Base-by-base conservation (phyloP, 768 basidiomycete genomes). In the Boletus vinaceobasis region DNA sequence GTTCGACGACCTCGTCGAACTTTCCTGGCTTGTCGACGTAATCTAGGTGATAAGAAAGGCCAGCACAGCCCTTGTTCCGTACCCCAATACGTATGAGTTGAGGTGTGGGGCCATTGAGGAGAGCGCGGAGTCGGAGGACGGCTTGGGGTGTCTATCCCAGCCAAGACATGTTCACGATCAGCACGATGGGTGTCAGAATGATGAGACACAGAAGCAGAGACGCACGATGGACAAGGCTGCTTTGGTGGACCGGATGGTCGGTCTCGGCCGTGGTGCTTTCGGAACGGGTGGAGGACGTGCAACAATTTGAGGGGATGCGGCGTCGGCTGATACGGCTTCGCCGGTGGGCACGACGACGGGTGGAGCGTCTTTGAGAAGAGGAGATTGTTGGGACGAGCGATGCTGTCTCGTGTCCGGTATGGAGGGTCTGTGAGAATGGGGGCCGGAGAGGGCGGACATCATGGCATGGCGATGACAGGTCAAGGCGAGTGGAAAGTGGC, bases 41-140 rank as follows among this genome's bases (percentile, higher is more conserved):
- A 62, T 98, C 97, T 46, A 98, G 80, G 68, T 98, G 90, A 63
- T 84, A 84, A 14, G 78, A 78, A 66, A 89, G 80, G 1, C 87
- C 97, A 0, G 97, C 97, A 72, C 97, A 99, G 29, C 97, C 97
- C 75, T 98, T 96, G 77, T 97, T 96, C 61, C 90, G 86, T 50
- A 99, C 94, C 39, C 94, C 93, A 53, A 99, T 91, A 4, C 96
- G 88, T 55, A 99, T 90, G 60, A 94, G 81, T 66, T 93, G 92
- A 0, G 96, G 95, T 3, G 87, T 87, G 23, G 94, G 93, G 10
- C 87, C 82, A n/a, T 79, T 79, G 43, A 93, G 73, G 29, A 99
- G 79, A n/a, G 74, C 79, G 4, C 75, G 81, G 48, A 98, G 77
- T 26, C 90, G 86, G 7, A 74, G 67, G 7, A 95, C 84, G 13